Base-by-base conservation (phyloP, 2,329 filamentous ascomycete species). In the Aspergillus quadrilineatus region DNA sequence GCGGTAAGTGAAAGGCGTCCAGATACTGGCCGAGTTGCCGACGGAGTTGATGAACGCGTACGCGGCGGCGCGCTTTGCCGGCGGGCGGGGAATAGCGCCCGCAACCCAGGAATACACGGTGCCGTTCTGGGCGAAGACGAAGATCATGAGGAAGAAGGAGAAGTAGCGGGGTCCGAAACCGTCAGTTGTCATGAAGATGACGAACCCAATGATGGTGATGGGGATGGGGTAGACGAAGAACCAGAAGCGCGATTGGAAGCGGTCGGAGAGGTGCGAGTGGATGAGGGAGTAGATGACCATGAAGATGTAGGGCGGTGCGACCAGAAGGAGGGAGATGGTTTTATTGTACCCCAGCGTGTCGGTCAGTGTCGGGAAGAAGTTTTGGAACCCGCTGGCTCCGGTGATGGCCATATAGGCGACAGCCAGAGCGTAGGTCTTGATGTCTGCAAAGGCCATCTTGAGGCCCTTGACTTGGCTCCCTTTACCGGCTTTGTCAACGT, bases 31-130 rank as follows among this genome's bases (percentile, higher is more conserved):
- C 1, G 75, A 77, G 65, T 83, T 84, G 32, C 79, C 80, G 26
- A 84, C 67, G 1, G 78, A 77, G 62, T 84, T 84, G 69, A 84
- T 82, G 46, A 82, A 79, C 1, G 81, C 81, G 47, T 80, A 77
- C 0, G 81, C 80, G 0, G 80, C 80, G 1, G 81, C 81, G 42
- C 81, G 78, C 66, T 84, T 84, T 1, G 80, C 81, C 0, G 80
- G 79, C 0, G 81, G 81, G 0, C 80, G 77, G 0, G 80, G 77
- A 30, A 84, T 76, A 1, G 77, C 75, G 36, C 75, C 77, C 1
- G 77, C 77, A 50, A 83, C 80, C 81, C 81, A 82, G 4, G 75
- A 73, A 58, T 73, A 78, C 10, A 74, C 58, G 4, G 79, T 82
- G 34, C 78, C 78, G 70, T 82, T 81, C 68, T 80, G 80, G 14